Evolutionary conservation across 805 yeast species (phyloP).

Genomic region (Vanderwaltozyma yarrowii): DNA sequence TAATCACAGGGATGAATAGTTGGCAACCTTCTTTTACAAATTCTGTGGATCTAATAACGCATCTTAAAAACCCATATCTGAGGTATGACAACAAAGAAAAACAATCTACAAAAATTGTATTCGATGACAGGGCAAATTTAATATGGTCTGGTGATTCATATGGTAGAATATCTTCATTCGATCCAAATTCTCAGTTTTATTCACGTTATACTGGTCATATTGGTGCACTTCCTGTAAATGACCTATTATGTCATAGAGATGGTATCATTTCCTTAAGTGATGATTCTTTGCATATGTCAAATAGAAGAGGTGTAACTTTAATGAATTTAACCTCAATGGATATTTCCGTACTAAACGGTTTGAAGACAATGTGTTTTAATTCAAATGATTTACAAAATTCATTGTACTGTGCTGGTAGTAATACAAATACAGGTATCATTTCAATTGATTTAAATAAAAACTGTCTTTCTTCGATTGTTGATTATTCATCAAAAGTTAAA

Average conservation of each 20-base stretch:
- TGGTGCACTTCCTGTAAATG: slow-evolving; percentile 35
- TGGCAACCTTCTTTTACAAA: slow-evolving; percentile 28
- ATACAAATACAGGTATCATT: slow-evolving; percentile 27
- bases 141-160: slow-evolving; percentile 73
- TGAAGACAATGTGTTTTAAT: slow-evolving; percentile 33
- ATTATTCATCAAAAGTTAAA: slow-evolving; percentile 37
- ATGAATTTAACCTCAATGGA: slow-evolving; percentile 25
- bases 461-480: slow-evolving; percentile 28
- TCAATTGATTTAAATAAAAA: slow-evolving; percentile 36
- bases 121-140: slow-evolving; percentile 66
- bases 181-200: slow-evolving; percentile 43
- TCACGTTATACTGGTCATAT: slow-evolving; percentile 46
- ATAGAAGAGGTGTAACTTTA: slow-evolving; percentile 45
- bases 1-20: too few species aligned
- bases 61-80: slow-evolving; percentile 25
- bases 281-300: slow-evolving; percentile 42
- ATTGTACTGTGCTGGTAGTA: slow-evolving; percentile 35
- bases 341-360: slow-evolving; percentile 26
- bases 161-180: slow-evolving; percentile 40
- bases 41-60: slow-evolving; percentile 22
- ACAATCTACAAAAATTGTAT: slow-evolving; percentile 31
- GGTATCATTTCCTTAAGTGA: slow-evolving; percentile 51
- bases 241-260: slow-evolving; percentile 42
- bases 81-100: slow-evolving; percentile 26
- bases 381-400: slow-evolving; percentile 34